A percentile compares a stretch with the other conserved stretches of the same genome.
phyloP scores from a whole-genome alignment of 495 filamentous ascomycete species.

The Penicillium malachiteum region DNA sequence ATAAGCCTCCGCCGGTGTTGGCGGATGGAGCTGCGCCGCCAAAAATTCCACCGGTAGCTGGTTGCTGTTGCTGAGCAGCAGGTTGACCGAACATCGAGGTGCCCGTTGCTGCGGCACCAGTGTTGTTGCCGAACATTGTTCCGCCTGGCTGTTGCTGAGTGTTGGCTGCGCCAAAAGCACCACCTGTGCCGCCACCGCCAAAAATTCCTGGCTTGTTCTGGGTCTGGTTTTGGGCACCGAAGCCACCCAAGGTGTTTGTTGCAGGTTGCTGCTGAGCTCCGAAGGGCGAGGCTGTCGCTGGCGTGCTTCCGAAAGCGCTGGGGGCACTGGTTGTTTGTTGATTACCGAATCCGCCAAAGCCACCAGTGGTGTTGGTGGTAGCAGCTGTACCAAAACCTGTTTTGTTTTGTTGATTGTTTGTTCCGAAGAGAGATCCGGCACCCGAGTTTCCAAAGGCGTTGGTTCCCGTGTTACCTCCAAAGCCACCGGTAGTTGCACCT shows the following conservation, averaged over 20 bases:
- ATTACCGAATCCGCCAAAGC: conserved; percentile 40
- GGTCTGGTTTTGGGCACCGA: conserved; percentile 44
- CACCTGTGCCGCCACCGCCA: conserved; percentile 37
- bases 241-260: conserved; percentile 40
- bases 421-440: conserved; percentile 51
- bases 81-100: conserved; percentile 46
- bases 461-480: conserved; percentile 31
- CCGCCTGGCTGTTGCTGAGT: conserved; percentile 39
- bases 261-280: conserved; percentile 40
- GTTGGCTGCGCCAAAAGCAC: conserved; percentile 34
- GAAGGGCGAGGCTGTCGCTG: conserved; percentile 36
- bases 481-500: conserved; percentile 28
- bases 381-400: conserved; percentile 38
- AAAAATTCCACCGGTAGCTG: conserved; percentile 45
- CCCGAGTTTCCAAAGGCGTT: conserved; percentile 26
- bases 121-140: conserved; percentile 43
- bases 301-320: conserved; percentile 32
- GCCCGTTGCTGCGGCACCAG: conserved; percentile 27
- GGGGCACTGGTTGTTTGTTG: conserved; percentile 34
- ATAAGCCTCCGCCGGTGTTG: conserved; percentile 26
- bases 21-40: conserved; percentile 28
- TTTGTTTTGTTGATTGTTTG: conserved; percentile 43
- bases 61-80: conserved; percentile 40
- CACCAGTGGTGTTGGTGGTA: conserved; percentile 35
- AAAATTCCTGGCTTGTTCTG: conserved; percentile 43